Conservation (phyloP, 1,284 basidiomycete species). For the Volvariella volvacea region DNA sequence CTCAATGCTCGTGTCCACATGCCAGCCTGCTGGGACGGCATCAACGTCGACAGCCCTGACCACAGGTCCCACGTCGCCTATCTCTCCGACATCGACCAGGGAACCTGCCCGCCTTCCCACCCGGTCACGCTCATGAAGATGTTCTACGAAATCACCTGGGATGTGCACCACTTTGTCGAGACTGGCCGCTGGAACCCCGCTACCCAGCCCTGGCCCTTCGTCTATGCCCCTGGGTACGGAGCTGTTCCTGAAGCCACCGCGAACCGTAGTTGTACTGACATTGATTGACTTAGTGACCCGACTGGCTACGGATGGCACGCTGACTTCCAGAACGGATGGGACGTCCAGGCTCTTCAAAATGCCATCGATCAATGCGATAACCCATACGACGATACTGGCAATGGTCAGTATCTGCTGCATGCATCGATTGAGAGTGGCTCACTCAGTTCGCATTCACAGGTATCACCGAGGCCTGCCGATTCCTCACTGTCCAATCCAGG, state of each 20-base stretch:
- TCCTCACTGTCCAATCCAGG: slow-evolving; percentile 23
- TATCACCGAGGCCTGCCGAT: slow-evolving; percentile 36
- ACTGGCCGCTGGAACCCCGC: slow-evolving; percentile 22
- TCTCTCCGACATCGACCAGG: slow-evolving; percentile 37
- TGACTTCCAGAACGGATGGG: slow-evolving; percentile 42
- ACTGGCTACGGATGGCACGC: slow-evolving; percentile 43
- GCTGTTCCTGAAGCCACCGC: slow-evolving; percentile 22
- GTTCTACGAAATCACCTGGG: slow-evolving; percentile 42
- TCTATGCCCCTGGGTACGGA: slow-evolving; percentile 33
- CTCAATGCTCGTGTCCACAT: slow-evolving; percentile 32
- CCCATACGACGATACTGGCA: slow-evolving; percentile 8
- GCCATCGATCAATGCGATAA: slow-evolving; percentile 45
- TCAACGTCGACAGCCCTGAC: slow-evolving; percentile 32
- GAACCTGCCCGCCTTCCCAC: slow-evolving; percentile 37
- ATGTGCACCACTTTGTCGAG: slow-evolving; percentile 28
- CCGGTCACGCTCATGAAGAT: slow-evolving; percentile 38
- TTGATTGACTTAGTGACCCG: slow-evolving; percentile 23
- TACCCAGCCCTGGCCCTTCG: slow-evolving; percentile 36
- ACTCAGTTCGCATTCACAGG: slow-evolving; percentile 26
- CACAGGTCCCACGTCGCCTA: slow-evolving; percentile 37
- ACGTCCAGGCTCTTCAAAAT: slow-evolving; percentile 31
- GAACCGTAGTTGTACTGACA: too few species aligned
- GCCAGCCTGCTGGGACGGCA: slow-evolving; percentile 49
- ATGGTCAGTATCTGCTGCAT: too few species aligned
- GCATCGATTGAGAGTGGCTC: slow-evolving; percentile 8